phyloP scores from a whole-genome alignment of 2,329 filamentous ascomycete species.

The Aureobasidium musti region DNA sequence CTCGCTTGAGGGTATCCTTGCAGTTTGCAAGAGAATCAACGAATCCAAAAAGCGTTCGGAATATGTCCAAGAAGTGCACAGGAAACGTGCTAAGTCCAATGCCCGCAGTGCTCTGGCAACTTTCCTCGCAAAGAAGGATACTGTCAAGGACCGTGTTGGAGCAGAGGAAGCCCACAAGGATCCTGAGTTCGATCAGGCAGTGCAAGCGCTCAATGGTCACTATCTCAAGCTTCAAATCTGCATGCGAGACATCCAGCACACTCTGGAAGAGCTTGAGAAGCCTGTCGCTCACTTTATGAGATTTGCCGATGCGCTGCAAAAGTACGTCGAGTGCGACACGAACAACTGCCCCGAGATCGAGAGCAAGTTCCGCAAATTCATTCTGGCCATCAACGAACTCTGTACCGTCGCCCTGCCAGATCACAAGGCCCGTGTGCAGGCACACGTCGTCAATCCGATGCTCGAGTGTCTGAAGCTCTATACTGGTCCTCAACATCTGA shows the following conservation, averaged over 20 bases:
- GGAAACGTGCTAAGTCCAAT: conserved; percentile 86
- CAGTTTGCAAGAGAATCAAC: conserved; percentile 72
- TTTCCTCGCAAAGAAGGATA: conserved; percentile 85
- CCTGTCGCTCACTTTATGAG: conserved; percentile 80
- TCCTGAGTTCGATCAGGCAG: conserved; percentile 73
- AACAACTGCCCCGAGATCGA: conserved; percentile 81
- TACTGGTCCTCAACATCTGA: conserved; percentile 79
- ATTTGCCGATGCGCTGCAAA: conserved; percentile 78
- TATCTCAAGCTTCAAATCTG: conserved; percentile 92
- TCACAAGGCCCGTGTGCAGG: conserved; percentile 72
- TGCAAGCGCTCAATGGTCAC: conserved; percentile 87
- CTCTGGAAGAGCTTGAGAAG: conserved; percentile 76
- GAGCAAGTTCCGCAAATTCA: conserved; percentile 92
- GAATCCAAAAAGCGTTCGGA: conserved; percentile 94
- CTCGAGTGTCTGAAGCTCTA: conserved; percentile 76
- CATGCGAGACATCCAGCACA: conserved; percentile 89
- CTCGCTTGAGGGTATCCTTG: conserved; percentile 68
- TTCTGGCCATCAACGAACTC: conserved; percentile 82
- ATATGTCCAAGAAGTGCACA: conserved; percentile 81
- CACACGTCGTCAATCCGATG: conserved; percentile 83
- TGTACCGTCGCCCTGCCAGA: conserved; percentile 79
- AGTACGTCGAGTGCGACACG: conserved; percentile 69
- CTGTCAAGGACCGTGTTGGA: conserved; percentile 71
- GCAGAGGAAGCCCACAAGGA: conserved; percentile 72
- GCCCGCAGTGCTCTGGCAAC: conserved; percentile 80